A percentile compares a stretch with the other conserved stretches of the same genome.
Conservation (phyloP, 2,329 filamentous ascomycete genomes). For the Microsporum ferrugineum region DNA sequence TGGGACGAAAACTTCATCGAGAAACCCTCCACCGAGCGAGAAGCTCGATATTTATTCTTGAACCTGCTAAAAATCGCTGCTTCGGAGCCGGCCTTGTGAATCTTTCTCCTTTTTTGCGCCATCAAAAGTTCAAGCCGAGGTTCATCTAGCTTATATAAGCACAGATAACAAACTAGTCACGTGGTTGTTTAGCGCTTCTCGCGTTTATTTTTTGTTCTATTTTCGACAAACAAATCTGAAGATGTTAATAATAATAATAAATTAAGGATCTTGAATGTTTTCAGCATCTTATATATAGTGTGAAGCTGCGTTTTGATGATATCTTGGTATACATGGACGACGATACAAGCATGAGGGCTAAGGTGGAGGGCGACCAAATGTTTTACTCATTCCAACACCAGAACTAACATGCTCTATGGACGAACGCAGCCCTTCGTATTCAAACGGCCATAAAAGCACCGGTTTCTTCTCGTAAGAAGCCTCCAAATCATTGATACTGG, state of each 20-base stretch:
- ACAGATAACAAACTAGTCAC: background rate
- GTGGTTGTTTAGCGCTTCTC: background rate
- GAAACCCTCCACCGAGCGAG: background rate
- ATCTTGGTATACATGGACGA: too few species aligned
- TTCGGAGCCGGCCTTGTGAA: background rate
- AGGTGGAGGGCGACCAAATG: too few species aligned
- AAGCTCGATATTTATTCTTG: background rate
- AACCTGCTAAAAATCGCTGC: background rate
- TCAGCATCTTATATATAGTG: background rate
- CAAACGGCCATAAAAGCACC: conserved; percentile 1
- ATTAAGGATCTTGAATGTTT: too few species aligned
- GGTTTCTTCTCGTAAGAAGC: conserved; percentile 10
- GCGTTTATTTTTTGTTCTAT: background rate
- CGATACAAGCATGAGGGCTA: too few species aligned
- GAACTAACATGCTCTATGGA: background rate
- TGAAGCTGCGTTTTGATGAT: background rate
- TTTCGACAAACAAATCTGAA: background rate
- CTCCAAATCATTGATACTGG: conserved; percentile 12
- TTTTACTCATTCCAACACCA: background rate
- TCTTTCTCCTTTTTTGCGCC: background rate
- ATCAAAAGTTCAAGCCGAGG: background rate
- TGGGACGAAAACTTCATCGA: background rate
- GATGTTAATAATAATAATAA: background rate
- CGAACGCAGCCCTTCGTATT: background rate
- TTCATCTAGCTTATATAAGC: background rate